Conservation (phyloP, 306 rosid genomes). For the Trifolium subterraneum region DNA sequence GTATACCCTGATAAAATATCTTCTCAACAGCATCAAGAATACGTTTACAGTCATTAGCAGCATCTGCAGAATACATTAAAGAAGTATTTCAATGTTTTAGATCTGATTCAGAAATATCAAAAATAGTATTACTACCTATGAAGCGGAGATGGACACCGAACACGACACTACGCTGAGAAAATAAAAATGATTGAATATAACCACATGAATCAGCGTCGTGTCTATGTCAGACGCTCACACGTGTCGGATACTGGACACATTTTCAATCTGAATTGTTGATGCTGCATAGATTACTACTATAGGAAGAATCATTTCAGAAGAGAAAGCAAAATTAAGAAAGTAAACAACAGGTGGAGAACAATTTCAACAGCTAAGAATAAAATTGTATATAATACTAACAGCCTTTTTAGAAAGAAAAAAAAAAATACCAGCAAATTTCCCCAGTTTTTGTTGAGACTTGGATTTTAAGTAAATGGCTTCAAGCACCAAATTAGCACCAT, state of each 20-base stretch:
- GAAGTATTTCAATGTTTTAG: constrained; percentile 41
- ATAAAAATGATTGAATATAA: background rate
- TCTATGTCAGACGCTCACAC: background rate
- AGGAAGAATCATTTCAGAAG: constrained; percentile 29
- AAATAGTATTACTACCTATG: background rate
- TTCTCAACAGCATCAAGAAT: constrained; percentile 90
- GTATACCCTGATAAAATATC: constrained; percentile 75
- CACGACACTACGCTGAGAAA: background rate
- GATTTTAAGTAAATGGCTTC: constrained; percentile 97
- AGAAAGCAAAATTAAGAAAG: constrained; percentile 20
- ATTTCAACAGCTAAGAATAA: constrained; percentile 27
- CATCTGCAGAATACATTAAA: constrained; percentile 66
- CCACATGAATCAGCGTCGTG: background rate
- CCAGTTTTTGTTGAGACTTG: constrained; percentile 87
- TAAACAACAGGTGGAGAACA: constrained; percentile 22
- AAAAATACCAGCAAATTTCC: constrained; percentile 67
- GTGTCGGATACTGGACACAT: background rate
- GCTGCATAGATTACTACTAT: background rate
- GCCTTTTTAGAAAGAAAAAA: background rate
- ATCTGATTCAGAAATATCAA: constrained; percentile 22
- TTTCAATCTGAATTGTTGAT: background rate
- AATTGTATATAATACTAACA: background rate
- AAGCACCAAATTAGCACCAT: constrained; percentile 91
- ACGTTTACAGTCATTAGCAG: constrained; percentile 81
- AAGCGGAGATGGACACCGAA: background rate